Conservation (phyloP, 2,329 filamentous ascomycete genomes). For the Blumeria graminis region DNA sequence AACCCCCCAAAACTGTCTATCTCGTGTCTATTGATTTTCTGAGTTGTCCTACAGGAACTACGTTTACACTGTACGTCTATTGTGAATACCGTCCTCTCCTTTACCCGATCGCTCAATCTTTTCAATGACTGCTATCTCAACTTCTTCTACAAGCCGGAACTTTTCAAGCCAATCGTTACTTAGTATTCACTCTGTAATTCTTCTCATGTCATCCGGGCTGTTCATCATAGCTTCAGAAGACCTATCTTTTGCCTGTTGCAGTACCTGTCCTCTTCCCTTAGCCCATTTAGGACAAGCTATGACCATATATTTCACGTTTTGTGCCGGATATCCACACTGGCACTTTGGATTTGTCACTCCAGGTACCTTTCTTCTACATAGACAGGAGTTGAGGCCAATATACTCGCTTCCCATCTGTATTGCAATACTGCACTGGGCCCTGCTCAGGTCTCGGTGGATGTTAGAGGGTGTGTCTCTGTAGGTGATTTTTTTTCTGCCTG, state of each 20-base stretch:
- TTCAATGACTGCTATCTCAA: not conserved
- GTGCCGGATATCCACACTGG: not conserved
- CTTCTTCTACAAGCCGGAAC: not conserved
- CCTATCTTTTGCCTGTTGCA: no score
- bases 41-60: no score
- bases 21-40: no score
- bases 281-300: not conserved
- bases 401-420: not conserved
- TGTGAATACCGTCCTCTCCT: no score
- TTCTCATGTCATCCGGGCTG: no score
- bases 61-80: no score
- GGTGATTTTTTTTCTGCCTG: not conserved
- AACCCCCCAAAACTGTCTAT: no score
- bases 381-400: not conserved
- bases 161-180: not conserved
- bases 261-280: not conserved
- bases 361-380: not conserved
- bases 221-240: no score
- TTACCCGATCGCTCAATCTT: no score
- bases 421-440: not conserved
- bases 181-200: no score
- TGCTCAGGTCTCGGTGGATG: not conserved
- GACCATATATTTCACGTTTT: not conserved
- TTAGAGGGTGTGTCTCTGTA: not conserved
- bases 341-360: not conserved